Percentiles rank a stretch among this genome's conserved stretches.
phyloP scores from a whole-genome alignment of 2,329 filamentous ascomycete species.

The Cadophora sp. region DNA sequence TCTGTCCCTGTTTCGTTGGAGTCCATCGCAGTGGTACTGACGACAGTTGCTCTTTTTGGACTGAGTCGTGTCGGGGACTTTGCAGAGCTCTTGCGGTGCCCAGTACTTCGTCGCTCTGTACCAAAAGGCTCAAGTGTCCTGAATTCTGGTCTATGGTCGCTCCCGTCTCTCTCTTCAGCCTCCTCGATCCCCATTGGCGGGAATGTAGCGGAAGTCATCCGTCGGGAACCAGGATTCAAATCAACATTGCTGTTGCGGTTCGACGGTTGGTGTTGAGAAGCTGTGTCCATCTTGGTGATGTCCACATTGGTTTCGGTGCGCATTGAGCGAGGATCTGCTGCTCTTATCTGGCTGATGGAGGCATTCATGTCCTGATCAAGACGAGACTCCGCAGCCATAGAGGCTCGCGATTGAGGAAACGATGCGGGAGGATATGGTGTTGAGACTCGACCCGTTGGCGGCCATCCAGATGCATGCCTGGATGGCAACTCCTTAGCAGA shows the following conservation, averaged over 20 bases:
- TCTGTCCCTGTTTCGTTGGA: not conserved
- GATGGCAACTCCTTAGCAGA: conserved; percentile 15
- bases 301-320: conserved; percentile 25
- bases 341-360: conserved; percentile 22
- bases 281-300: conserved; percentile 8
- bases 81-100: conserved; percentile 27
- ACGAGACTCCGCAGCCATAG: conserved; percentile 7
- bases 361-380: conserved; percentile 19
- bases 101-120: conserved; percentile 7
- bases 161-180: not conserved
- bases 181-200: not conserved
- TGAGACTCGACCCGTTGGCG: conserved; percentile 29
- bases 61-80: conserved; percentile 33
- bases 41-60: conserved; percentile 16
- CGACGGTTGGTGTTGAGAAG: not conserved
- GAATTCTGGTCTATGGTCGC: conserved; percentile 20
- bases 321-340: conserved; percentile 32
- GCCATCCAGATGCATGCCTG: conserved; percentile 23
- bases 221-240: not conserved
- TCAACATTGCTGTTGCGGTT: not conserved
- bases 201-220: conserved; percentile 2
- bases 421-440: conserved; percentile 32
- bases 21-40: not conserved
- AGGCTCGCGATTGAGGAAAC: conserved; percentile 23
- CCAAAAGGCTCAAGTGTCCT: conserved; percentile 28